These are phyloP conservation scores for Chlorella sp. DNA, from an alignment of 139 green algal genomes.

Conservation along the genomic window DNA sequence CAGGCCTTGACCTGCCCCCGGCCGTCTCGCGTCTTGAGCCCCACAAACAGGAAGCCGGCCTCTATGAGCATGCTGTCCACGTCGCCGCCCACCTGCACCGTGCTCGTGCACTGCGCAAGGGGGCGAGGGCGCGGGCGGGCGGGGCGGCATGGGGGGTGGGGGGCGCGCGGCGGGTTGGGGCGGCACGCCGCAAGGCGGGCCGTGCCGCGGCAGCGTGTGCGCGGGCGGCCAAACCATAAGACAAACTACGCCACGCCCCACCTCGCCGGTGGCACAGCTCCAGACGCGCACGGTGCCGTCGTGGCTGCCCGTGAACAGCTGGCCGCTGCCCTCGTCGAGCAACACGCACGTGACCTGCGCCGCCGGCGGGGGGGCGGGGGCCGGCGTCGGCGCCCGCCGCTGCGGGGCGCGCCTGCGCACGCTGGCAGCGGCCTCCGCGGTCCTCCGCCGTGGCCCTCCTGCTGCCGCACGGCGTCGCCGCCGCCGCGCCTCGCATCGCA, in stretches of 20 bases:
- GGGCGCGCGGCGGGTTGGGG: not conserved
- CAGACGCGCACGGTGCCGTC: constrained; percentile 71
- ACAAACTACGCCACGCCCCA: constrained; percentile 11
- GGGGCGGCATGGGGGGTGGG: not conserved
- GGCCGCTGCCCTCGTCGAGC: constrained; percentile 40
- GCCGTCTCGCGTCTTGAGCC: constrained; percentile 45
- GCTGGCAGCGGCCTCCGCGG: no score
- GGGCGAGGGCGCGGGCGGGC: not conserved
- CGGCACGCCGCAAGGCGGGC: not conserved
- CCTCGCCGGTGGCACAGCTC: constrained; percentile 63
- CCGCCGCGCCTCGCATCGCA: no score
- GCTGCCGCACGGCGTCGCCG: no score
- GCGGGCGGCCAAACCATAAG: not conserved
- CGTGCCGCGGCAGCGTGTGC: not conserved
- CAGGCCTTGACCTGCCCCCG: constrained; percentile 50
- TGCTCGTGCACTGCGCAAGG: constrained; percentile 52
- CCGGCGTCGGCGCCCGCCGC: no score
- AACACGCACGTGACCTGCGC: constrained; percentile 38
- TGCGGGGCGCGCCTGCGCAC: no score
- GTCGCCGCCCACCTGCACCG: constrained; percentile 65
- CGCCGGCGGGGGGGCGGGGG: no score
- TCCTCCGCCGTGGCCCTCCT: no score
- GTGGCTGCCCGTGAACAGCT: constrained; percentile 76
- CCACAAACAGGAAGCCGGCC: constrained; percentile 74
- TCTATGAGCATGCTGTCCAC: constrained; percentile 70